Evolutionary conservation across 768 basidiomycete species (phyloP), one percentile per base, ranked within the genome.

Genomic region (Pulveroboletus sp.): DNA sequence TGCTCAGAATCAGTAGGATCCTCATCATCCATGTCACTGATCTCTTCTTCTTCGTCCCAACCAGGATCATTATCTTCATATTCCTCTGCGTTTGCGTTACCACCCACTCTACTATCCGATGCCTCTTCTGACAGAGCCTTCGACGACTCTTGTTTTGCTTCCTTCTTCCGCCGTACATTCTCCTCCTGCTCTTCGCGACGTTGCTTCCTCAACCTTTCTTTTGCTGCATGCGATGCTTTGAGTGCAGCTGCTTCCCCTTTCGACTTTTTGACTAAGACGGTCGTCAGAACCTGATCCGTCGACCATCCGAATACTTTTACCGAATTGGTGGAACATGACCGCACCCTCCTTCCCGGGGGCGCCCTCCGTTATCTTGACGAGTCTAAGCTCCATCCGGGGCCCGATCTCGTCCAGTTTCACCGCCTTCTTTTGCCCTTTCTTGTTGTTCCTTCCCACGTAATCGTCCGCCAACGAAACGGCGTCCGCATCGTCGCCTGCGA

Each of bases 311-410:
- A 35, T 36, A 30, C 4, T 75, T 89, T 59, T 59, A 93, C 95
- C 87, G 60, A 96, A 89, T 70, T 90, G 85, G 65, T 99, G 96
- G 73, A 88, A 96, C 34, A 99, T 85, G 2, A 97, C 91, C 55
- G 79, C 82, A 6, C 96, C 92, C 68, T 95, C 92, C 59, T 85
- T 94, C 13, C 94, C 96, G 5, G 94, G 93, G 16, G 89, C 74
- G 20, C 96, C 95, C 67, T 97, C 95, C 16, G 85, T 81, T 50
- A 99, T 93, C 75, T 99, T 99, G 58, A 97, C 82, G 58, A 99
- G 71, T 55, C 80, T 78, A 57, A 98, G 71, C 69, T 99, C 96
- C 83, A 99, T 86, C 63, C 96, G 76, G 34, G 96, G 96, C 2
- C 96, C 96, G 37, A 97, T 81, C 70, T 99, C 96, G 46, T 95